Conservation (phyloP, 768 basidiomycete genomes). For the Tulasnella sp. region DNA sequence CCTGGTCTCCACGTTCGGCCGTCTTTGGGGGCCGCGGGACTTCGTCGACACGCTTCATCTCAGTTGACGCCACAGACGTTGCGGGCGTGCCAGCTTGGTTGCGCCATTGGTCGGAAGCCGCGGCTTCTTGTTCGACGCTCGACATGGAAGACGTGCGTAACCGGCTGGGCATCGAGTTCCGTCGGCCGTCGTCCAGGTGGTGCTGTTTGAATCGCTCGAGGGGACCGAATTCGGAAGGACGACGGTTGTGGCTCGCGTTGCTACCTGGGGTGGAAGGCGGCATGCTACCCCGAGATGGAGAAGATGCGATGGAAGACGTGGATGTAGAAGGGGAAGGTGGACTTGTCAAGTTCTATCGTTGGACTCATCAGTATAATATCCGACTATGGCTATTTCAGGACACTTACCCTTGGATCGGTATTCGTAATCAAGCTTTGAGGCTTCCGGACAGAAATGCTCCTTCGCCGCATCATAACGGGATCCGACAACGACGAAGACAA, state of each 20-base stretch:
- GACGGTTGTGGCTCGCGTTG: conserved; percentile 41
- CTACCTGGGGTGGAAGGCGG: conserved; percentile 62
- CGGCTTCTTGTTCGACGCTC: conserved; percentile 43
- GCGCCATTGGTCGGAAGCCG: conserved; percentile 24
- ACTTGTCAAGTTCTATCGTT: conserved; percentile 42
- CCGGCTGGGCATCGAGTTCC: conserved; percentile 78
- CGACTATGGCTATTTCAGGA: background rate
- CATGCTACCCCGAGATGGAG: conserved; percentile 60
- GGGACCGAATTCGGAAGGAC: conserved; percentile 81
- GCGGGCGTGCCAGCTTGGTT: conserved; percentile 55
- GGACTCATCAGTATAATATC: background rate
- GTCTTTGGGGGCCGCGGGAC: conserved; percentile 15
- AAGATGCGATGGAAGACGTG: conserved; percentile 81
- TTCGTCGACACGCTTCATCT: conserved; percentile 30
- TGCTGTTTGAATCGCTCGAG: conserved; percentile 80
- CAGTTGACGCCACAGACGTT: conserved; percentile 76
- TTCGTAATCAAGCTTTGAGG: conserved; percentile 66
- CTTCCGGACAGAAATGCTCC: conserved; percentile 79
- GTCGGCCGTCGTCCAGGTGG: conserved; percentile 56
- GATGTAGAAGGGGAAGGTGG: conserved; percentile 89
- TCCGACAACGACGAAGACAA: conserved; percentile 39
- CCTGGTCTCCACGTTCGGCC: conserved; percentile 41
- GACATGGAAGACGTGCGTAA: conserved; percentile 77
- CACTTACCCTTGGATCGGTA: conserved; percentile 35
- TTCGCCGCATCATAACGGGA: conserved; percentile 36